Percentiles rank a stretch among this genome's conserved stretches.
These are phyloP conservation scores for Talaromyces sp. DNA, from an alignment of 2,329 filamentous ascomycete genomes.

Conservation along the genomic window DNA sequence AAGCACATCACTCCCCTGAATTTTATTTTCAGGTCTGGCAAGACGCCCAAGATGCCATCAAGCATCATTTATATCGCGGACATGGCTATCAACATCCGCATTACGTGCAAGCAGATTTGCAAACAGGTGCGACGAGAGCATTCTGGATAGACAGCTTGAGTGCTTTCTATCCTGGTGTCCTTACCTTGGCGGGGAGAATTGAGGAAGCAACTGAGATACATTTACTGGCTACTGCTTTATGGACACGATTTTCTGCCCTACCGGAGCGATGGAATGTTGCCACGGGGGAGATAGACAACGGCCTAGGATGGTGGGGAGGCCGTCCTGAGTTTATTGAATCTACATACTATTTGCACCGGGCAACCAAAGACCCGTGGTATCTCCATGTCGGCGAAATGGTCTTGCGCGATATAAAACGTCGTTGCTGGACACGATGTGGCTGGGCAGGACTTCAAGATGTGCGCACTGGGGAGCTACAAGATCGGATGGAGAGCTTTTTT, in stretches of 20 bases:
- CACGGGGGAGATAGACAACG: conserved; percentile 77
- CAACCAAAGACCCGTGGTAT: conserved; percentile 94
- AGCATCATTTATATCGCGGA: conserved; percentile 82
- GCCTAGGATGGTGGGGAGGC: conserved; percentile 90
- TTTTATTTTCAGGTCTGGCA: conserved; percentile 81
- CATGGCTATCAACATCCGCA: conserved; percentile 76
- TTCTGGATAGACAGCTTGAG: conserved; percentile 96
- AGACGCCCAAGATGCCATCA: conserved; percentile 79
- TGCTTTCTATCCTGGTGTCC: conserved; percentile 87
- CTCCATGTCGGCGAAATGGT: conserved; percentile 95
- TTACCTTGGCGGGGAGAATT: conserved; percentile 80
- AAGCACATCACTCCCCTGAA: conserved; percentile 67
- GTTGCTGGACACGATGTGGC: conserved; percentile 87
- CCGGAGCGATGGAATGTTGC: conserved; percentile 91
- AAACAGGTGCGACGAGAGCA: conserved; percentile 80
- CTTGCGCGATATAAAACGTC: conserved; percentile 76
- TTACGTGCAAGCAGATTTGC: conserved; percentile 84
- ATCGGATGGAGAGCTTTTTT: conserved; percentile 99
- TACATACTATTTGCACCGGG: conserved; percentile 91
- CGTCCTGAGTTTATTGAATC: conserved; percentile 96
- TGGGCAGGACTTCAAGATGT: conserved; percentile 89
- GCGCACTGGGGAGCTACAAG: conserved; percentile 75
- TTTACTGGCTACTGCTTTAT: conserved; percentile 84
- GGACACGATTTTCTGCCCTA: conserved; percentile 90
- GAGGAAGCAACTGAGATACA: conserved; percentile 90